A percentile compares a stretch with the other conserved stretches of the same genome.
These are phyloP conservation scores for Exophiala mesophila DNA, from an alignment of 2,329 filamentous ascomycete genomes.

Conservation along the genomic window DNA sequence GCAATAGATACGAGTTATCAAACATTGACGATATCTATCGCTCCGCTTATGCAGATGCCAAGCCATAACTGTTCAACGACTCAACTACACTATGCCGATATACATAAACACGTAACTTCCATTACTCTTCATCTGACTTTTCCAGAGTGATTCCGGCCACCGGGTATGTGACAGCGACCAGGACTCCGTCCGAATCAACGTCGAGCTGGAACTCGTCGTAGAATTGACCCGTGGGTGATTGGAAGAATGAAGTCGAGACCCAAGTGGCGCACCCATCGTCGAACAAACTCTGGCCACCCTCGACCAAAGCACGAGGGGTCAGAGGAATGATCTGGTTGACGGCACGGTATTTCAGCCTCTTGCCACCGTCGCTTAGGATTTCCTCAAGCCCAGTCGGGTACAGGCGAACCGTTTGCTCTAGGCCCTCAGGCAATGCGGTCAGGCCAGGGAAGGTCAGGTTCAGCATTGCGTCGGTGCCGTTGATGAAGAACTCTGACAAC, in stretches of 20 bases:
- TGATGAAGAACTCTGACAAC: slow-evolving; percentile 3
- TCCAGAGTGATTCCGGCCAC: too few species aligned
- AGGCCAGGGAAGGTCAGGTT: background rate
- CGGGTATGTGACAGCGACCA: background rate
- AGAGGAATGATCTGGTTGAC: background rate
- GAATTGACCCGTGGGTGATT: background rate
- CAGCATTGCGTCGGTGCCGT: background rate
- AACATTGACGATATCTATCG: too few species aligned
- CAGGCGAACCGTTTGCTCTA: background rate
- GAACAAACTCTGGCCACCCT: background rate
- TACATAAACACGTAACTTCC: too few species aligned
- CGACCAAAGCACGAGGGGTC: background rate
- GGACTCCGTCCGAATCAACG: background rate
- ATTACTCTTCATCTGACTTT: too few species aligned
- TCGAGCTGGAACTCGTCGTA: background rate
- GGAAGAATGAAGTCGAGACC: background rate
- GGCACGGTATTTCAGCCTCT: background rate
- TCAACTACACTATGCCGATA: too few species aligned
- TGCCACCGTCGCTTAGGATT: background rate
- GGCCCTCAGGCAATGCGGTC: background rate
- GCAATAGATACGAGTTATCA: too few species aligned
- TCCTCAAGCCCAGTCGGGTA: background rate
- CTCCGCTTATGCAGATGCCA: too few species aligned
- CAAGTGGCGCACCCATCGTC: background rate
- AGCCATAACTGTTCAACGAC: too few species aligned